A percentile compares a stretch with the other conserved stretches of the same genome.
These are phyloP conservation scores for Tolypocladium amazonense DNA, from an alignment of 2,329 filamentous ascomycete species.

Conservation along the genomic window DNA sequence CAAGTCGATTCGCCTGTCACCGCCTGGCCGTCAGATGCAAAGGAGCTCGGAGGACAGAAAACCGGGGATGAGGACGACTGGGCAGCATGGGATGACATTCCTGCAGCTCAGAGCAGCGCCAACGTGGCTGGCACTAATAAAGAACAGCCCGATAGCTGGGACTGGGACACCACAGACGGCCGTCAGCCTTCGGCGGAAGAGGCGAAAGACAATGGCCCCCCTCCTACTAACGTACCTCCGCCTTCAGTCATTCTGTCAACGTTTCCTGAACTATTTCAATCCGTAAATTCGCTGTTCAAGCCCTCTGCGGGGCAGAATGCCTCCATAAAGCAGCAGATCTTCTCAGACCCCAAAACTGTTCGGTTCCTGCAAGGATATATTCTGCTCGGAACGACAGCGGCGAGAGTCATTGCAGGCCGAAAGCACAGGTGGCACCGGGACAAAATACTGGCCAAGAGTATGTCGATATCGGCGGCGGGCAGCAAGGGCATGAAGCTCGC, in stretches of 20 bases:
- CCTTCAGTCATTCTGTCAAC: conserved; percentile 72
- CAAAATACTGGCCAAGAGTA: conserved; percentile 70
- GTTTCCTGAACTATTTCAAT: conserved; percentile 60
- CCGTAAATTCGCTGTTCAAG: conserved; percentile 56
- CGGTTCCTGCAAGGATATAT: conserved; percentile 56
- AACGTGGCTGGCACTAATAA: conserved; percentile 7
- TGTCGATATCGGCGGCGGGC: conserved; percentile 72
- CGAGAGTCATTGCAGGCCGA: conserved; percentile 74
- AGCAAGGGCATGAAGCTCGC: conserved; percentile 86
- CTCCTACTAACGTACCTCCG: conserved; percentile 81
- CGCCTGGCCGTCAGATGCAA: conserved; percentile 27
- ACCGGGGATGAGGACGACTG: conserved; percentile 31
- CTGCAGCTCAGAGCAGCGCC: conserved; percentile 11
- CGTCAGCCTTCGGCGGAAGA: conserved; percentile 12
- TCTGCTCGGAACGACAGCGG: conserved; percentile 54
- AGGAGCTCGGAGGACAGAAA: neutral
- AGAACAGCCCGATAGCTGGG: conserved; percentile 28
- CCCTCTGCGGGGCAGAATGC: conserved; percentile 48
- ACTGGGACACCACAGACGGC: conserved; percentile 35
- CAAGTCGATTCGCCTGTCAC: conserved; percentile 29
- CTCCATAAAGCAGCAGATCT: conserved; percentile 49
- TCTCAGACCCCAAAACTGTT: conserved; percentile 51
- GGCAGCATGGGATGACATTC: conserved; percentile 39
- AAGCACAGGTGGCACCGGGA: conserved; percentile 88
- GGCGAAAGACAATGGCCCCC: conserved; percentile 29